Base-by-base conservation (phyloP, 345 rosid genomes). In the Dimocarpus longan region DNA sequence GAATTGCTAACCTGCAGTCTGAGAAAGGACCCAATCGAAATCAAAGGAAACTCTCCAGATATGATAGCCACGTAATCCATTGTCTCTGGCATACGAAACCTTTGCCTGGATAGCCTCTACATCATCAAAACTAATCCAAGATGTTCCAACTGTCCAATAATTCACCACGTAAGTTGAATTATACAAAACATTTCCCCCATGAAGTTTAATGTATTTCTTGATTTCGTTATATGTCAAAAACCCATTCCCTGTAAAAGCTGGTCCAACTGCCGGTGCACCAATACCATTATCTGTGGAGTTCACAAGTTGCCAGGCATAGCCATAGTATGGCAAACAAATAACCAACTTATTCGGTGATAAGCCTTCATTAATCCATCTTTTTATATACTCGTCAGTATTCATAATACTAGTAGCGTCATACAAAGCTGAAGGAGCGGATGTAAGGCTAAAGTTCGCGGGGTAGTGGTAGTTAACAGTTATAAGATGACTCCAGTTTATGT, bases 61-160 rank as follows among this genome's bases (percentile, higher is more conserved):
- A n/a, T 0, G 40, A 66, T 84, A 89, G 63, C 92, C 92, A 54
- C 50, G 77, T 10, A 89, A 82, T 8, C 81, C 78, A 28, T 81
- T 85, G 5, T 37, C 77, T 81, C 59, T 79, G 50, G 87, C 84
- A 63, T 89, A 89, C 22, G 76, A 75, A 72, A 82, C 80, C 70
- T 89, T 89, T 24, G 86, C 72, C 73, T 57, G 73, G 19, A 87
- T 70, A 39, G 83, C 81, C 59, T 85, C 89, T 32, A 81, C 85
- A 63, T 76, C 88, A 28, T 86, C 91, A 59, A 80, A 88, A 82
- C 81, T 82, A 46, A 89, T 75, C 91, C 91, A 87, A 84, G 5
- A 26, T 26, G 90, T 92, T 77, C 93, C 92, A 26, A 26, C 28
- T 26, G 28, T 26, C 28, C 28, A 26, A 26, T 26, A 26, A 26